Evolutionary conservation across 2,329 filamentous ascomycete genomes (phyloP), one percentile per base, ranked within the genome.

Genomic region (Penicillium sp.): DNA sequence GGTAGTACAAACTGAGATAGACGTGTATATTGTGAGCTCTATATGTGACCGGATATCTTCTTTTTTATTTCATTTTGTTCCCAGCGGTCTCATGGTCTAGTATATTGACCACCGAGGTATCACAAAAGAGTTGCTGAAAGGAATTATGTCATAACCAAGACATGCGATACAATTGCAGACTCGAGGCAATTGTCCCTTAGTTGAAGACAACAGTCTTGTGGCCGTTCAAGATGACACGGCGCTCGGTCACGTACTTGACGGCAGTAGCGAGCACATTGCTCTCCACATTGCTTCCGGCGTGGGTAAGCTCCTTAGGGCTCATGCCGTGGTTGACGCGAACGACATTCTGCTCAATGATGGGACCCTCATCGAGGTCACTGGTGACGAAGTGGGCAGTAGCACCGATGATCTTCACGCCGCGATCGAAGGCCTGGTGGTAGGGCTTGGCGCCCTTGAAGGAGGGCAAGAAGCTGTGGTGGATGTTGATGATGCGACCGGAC

Each of bases 401-500:
- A 55, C 90, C 90, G 54, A 92, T 92, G 64, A 94, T 93, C 83
- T 94, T 94, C 62, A 94, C 90, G 56, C 90, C 90, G 27, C 90
- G 84, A 60, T 93, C 90, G 70, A 89, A 92, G 7, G 90, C 90
- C 79, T 94, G 90, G 74, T 93, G 90, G 75, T 94, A 94, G 3
- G 90, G 90, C 76, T 91, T 91, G 29, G 90, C 90, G 57, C 90
- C 90, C 81, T 94, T 94, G 84, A 94, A 94, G 9, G 83, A 87
- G 0, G 90, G 90, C 81, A 94, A 73, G 83, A 94, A 94, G 63
- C 84, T 88, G 78, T 94, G 90, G 77, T 94, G 90, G 75, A 94
- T 93, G 78, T 94, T 94, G 87, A 94, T 93, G 77, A 94, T 94
- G 71, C 86, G 86, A 55, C 90, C 90, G 47, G 86, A 88, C 89